Conservation (phyloP, 495 filamentous ascomycete species). For the Mycothermus thermophilus region DNA sequence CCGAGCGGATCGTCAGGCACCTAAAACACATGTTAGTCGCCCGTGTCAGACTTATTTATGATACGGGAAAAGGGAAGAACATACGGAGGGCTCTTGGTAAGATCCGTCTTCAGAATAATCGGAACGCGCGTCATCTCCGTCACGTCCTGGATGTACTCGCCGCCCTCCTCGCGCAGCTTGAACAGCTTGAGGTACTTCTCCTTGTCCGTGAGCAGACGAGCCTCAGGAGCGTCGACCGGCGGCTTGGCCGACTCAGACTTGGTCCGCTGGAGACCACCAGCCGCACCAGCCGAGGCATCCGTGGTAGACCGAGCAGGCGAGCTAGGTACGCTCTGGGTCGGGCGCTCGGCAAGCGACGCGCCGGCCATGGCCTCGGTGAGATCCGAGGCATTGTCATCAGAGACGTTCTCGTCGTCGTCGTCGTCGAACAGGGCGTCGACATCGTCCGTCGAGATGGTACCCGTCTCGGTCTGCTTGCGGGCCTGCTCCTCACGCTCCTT, state of each 20-base stretch:
- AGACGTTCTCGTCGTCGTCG: conserved; percentile 41
- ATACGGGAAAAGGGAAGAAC: conserved; percentile 24
- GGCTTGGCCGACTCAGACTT: conserved; percentile 86
- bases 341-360: conserved; percentile 71
- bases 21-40: background rate
- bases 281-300: conserved; percentile 43
- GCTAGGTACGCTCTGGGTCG: conserved; percentile 90
- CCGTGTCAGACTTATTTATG: background rate
- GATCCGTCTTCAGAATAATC: conserved; percentile 93
- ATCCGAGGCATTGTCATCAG: conserved; percentile 69
- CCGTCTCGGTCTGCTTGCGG: conserved; percentile 82
- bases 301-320: conserved; percentile 73
- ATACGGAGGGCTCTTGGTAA: conserved; percentile 97
- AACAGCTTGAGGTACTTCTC: conserved; percentile 92
- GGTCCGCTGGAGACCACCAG: conserved; percentile 68
- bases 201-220: conserved; percentile 75
- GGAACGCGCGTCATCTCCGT: conserved; percentile 94
- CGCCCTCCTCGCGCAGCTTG: conserved; percentile 77
- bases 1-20: background rate
- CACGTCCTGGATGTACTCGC: conserved; percentile 95
- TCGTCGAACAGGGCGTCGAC: conserved; percentile 89
- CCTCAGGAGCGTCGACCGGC: conserved; percentile 54
- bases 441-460: conserved; percentile 78
- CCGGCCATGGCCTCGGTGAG: conserved; percentile 72
- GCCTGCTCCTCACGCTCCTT: conserved; percentile 77